These are phyloP conservation scores for Aspergillus diversus DNA, from an alignment of 495 filamentous ascomycete species.

Conservation along the genomic window DNA sequence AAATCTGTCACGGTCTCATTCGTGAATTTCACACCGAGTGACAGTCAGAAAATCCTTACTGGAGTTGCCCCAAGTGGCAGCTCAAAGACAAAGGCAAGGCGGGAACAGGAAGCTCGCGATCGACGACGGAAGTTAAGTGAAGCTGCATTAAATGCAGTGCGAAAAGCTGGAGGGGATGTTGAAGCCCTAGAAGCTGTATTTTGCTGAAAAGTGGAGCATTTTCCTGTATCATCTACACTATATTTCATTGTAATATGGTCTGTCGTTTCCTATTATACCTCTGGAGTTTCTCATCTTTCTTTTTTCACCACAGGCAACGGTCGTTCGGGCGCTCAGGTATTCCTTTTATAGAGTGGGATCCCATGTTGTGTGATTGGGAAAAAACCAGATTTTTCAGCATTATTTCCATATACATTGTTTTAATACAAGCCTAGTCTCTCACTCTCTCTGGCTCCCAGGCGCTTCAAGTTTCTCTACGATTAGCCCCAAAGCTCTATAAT, in stretches of 20 bases:
- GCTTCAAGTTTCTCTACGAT: too few species aligned
- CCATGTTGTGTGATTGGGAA: slow-evolving; percentile 14
- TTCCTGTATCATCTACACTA: slow-evolving; percentile 10
- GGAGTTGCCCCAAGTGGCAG: slow-evolving; percentile 91
- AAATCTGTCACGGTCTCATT: slow-evolving; percentile 65
- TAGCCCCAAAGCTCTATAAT: too few species aligned
- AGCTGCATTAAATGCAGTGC: slow-evolving; percentile 71
- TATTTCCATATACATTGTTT: too few species aligned
- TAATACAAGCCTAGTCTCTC: too few species aligned
- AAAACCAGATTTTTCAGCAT: slow-evolving; percentile 14
- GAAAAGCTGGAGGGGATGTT: slow-evolving; percentile 79
- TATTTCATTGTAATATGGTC: slow-evolving; percentile 13
- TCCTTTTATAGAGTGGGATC: background rate
- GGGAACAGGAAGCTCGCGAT: slow-evolving; percentile 86
- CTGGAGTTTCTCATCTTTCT: slow-evolving; percentile 9
- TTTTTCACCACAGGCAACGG: slow-evolving; percentile 24
- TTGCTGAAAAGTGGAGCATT: slow-evolving; percentile 31
- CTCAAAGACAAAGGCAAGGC: slow-evolving; percentile 88
- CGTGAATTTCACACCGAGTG: slow-evolving; percentile 88
- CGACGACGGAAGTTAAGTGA: slow-evolving; percentile 74
- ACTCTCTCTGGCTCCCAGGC: too few species aligned
- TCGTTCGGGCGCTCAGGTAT: slow-evolving; percentile 32
- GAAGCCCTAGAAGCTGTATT: slow-evolving; percentile 55
- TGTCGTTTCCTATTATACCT: slow-evolving; percentile 11
- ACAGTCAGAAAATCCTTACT: slow-evolving; percentile 78